Conservation (phyloP, 306 rosid genomes). For the Sphenostylis stenocarpa region DNA sequence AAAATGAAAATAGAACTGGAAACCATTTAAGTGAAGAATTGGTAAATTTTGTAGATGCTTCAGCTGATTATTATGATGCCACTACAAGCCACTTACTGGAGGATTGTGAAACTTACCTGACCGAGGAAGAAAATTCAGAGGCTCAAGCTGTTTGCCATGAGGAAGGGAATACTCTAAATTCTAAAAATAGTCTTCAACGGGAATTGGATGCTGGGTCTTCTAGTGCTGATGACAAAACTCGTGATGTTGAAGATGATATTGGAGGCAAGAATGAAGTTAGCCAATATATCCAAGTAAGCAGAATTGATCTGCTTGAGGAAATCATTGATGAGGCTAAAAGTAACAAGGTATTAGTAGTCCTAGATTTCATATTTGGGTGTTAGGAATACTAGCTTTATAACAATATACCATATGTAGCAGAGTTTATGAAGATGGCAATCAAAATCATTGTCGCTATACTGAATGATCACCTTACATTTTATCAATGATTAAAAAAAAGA, state of each 20-base stretch:
- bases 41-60: constrained; percentile 25
- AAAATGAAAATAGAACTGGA: constrained; percentile 24
- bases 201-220: constrained; percentile 33
- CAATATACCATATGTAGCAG: not conserved
- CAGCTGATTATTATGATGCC: constrained; percentile 18
- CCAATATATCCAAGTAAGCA: constrained; percentile 51
- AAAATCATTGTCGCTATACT: not conserved
- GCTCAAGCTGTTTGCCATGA: constrained; percentile 24
- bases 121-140: constrained; percentile 33
- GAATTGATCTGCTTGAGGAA: constrained; percentile 68
- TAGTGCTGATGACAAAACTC: constrained; percentile 33
- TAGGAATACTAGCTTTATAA: not conserved
- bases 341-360: constrained; percentile 67
- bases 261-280: constrained; percentile 16
- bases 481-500: not conserved
- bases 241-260: constrained; percentile 42
- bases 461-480: constrained; percentile 3
- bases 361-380: constrained; percentile 6
- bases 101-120: constrained; percentile 23
- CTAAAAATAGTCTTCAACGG: constrained; percentile 26
- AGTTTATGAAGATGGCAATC: not conserved
- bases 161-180: constrained; percentile 24
- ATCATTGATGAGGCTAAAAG: constrained; percentile 76
- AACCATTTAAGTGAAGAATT: constrained; percentile 18
- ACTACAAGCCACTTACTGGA: constrained; percentile 17